Conservation (phyloP, 2,329 filamentous ascomycete genomes). For the Plectosphaerella sp. region DNA sequence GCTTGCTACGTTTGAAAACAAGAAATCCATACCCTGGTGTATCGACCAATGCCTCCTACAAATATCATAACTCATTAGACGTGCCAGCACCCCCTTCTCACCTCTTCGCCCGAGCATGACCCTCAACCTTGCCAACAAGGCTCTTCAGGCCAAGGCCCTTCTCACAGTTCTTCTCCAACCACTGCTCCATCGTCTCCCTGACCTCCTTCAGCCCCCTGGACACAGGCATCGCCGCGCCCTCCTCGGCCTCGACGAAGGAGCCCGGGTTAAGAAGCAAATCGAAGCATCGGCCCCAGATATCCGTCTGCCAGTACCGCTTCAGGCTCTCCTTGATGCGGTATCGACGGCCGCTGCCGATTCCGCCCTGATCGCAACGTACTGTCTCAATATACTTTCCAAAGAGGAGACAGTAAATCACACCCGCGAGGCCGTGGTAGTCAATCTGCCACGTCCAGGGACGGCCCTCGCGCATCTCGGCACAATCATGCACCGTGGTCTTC, state of each 20-base stretch:
- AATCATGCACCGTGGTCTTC: constrained; percentile 84
- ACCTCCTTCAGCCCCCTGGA: constrained; percentile 63
- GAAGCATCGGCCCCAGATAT: constrained; percentile 82
- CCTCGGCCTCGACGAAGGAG: constrained; percentile 60
- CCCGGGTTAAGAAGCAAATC: constrained; percentile 81
- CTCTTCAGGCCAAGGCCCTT: constrained; percentile 71
- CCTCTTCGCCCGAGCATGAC: constrained; percentile 31
- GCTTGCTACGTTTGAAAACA: neutral
- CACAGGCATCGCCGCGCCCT: constrained; percentile 66
- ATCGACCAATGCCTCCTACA: neutral
- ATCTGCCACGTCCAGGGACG: constrained; percentile 97
- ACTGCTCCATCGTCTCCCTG: constrained; percentile 77
- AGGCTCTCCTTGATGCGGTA: constrained; percentile 79
- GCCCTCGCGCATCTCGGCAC: constrained; percentile 90
- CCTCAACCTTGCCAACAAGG: constrained; percentile 61
- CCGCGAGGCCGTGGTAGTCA: constrained; percentile 90
- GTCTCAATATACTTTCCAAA: constrained; percentile 97
- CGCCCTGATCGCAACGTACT: constrained; percentile 47
- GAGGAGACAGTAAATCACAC: constrained; percentile 80
- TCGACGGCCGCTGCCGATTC: constrained; percentile 57
- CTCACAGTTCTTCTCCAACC: constrained; percentile 78
- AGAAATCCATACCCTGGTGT: neutral
- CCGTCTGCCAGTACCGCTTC: constrained; percentile 95
- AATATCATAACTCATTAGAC: neutral
- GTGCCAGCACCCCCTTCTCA: constrained; percentile 6